Evolutionary conservation across 1,284 basidiomycete genomes (phyloP).

Genomic region (Marasmius oreades): DNA sequence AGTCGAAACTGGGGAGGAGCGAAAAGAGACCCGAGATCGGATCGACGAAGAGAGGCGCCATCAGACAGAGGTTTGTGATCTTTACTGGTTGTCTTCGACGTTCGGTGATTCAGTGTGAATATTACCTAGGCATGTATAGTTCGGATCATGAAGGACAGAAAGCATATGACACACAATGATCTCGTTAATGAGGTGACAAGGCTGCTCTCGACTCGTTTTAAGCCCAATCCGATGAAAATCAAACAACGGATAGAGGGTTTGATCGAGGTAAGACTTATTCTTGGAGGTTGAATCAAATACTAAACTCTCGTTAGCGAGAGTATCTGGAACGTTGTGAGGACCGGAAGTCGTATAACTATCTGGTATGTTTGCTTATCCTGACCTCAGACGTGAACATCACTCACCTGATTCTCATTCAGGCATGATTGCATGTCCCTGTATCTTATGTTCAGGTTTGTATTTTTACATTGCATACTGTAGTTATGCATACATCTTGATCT

Average conservation of each 20-base stretch:
- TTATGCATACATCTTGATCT: no score
- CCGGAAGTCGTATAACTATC: conserved; percentile 79
- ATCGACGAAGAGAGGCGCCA: conserved; percentile 92
- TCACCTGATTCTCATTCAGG: background rate
- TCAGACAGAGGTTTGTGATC: conserved; percentile 78
- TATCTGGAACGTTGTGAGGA: conserved; percentile 79
- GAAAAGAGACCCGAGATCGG: conserved; percentile 87
- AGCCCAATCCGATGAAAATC: conserved; percentile 81
- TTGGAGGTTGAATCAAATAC: conserved; percentile 3
- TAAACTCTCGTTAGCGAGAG: conserved; percentile 53
- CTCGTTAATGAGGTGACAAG: conserved; percentile 89
- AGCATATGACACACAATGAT: conserved; percentile 86
- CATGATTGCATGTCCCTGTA: background rate
- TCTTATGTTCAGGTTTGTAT: no score
- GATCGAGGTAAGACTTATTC: conserved; percentile 72
- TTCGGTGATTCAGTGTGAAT: background rate
- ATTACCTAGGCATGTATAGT: conserved; percentile 86
- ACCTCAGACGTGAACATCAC: background rate
- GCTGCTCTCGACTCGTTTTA: conserved; percentile 84
- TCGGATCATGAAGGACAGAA: conserved; percentile 96
- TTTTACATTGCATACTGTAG: no score
- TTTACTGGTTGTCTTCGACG: background rate
- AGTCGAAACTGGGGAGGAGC: conserved; percentile 85
- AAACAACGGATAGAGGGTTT: conserved; percentile 94
- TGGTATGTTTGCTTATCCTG: conserved; percentile 39